Percentiles rank a stretch among this genome's conserved stretches.
Evolutionary conservation across 305 asterid genomes (phyloP).

Genomic region (Fraxinus floribunda): DNA sequence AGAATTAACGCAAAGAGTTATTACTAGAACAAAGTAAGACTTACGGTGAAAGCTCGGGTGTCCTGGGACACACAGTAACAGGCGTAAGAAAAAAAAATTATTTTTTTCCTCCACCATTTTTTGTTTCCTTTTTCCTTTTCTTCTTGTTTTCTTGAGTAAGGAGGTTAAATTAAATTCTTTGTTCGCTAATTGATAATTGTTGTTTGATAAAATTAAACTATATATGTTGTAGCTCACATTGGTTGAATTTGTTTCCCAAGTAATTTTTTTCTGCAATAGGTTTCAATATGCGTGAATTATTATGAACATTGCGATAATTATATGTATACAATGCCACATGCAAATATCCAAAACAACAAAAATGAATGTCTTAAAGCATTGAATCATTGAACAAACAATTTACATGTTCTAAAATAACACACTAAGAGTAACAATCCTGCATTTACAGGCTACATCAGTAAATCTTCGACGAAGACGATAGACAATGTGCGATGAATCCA

Average conservation of each 20-base stretch:
- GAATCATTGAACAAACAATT: neutral
- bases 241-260: neutral
- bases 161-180: neutral
- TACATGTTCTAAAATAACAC: neutral
- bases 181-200: neutral
- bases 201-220: neutral
- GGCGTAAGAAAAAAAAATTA: slow-evolving; percentile 6
- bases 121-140: no score
- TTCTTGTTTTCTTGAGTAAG: neutral
- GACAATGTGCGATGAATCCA: slow-evolving; percentile 42
- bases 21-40: slow-evolving; percentile 71
- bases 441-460: neutral
- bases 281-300: neutral
- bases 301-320: neutral
- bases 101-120: neutral
- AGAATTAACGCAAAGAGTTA: slow-evolving; percentile 76
- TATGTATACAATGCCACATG: neutral
- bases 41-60: slow-evolving; percentile 10
- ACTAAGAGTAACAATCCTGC: neutral
- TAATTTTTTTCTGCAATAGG: neutral
- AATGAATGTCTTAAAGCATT: neutral
- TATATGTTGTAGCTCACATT: neutral
- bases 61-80: slow-evolving; percentile 6
- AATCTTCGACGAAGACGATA: slow-evolving; percentile 15
- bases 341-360: neutral